A percentile compares a stretch with the other conserved stretches of the same genome.
Evolutionary conservation across 208 protist genomes (phyloP).

Genomic region (Wallacemonas sp.): DNA sequence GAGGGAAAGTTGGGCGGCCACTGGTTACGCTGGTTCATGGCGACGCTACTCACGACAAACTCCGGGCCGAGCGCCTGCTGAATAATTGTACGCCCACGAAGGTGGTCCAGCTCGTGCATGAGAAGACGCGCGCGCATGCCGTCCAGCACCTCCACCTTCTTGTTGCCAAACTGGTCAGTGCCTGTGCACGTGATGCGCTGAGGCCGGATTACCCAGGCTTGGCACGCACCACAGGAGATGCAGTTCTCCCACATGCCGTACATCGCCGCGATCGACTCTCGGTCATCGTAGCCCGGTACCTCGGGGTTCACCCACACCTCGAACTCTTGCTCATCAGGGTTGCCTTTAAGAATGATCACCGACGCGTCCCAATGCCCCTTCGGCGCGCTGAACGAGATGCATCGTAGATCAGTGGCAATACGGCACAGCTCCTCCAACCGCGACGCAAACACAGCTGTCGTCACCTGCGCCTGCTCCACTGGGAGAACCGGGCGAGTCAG

Average conservation of each 20-base stretch:
- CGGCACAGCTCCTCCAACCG: slow-evolving; percentile 49
- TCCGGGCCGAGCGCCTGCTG: slow-evolving; percentile 72
- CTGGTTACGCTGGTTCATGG: slow-evolving; percentile 76
- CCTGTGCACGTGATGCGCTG: slow-evolving; percentile 77
- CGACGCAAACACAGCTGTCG: slow-evolving; percentile 46
- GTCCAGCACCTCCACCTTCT: slow-evolving; percentile 70
- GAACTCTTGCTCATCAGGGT: slow-evolving; percentile 63
- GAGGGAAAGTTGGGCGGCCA: slow-evolving; percentile 89
- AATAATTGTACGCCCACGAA: slow-evolving; percentile 81
- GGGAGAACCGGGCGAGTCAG: slow-evolving; percentile 67
- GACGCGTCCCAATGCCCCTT: slow-evolving; percentile 88
- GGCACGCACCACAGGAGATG: slow-evolving; percentile 69
- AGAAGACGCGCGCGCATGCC: slow-evolving; percentile 83
- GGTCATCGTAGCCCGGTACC: slow-evolving; percentile 76
- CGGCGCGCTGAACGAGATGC: slow-evolving; percentile 79
- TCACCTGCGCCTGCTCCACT: slow-evolving; percentile 29
- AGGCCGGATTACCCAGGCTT: slow-evolving; percentile 81
- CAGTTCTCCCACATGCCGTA: slow-evolving; percentile 94
- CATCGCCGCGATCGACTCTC: slow-evolving; percentile 71
- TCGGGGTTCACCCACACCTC: slow-evolving; percentile 88
- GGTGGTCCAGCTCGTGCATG: slow-evolving; percentile 90
- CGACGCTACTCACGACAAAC: slow-evolving; percentile 74
- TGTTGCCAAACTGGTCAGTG: slow-evolving; percentile 69
- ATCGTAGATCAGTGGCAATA: slow-evolving; percentile 64
- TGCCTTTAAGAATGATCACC: slow-evolving; percentile 65